These are phyloP conservation scores for Trichosporon ovoides DNA, from an alignment of 1,284 basidiomycete genomes.

Conservation along the genomic window DNA sequence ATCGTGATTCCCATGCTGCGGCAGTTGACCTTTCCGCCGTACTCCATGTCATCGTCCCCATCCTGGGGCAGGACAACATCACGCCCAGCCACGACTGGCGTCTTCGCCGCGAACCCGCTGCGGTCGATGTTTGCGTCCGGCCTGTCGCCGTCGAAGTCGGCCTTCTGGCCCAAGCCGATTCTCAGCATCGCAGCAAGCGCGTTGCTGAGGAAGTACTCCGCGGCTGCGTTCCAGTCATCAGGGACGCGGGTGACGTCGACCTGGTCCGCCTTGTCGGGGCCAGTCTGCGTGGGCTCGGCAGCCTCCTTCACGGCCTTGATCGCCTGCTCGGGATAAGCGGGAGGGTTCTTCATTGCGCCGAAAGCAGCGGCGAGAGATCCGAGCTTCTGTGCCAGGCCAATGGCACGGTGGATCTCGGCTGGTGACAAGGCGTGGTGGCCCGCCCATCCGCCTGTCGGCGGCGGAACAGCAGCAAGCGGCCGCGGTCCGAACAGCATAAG, in stretches of 20 bases:
- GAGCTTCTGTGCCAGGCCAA: slow-evolving; percentile 38
- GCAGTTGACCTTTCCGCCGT: slow-evolving; percentile 38
- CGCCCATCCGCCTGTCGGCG: slow-evolving; percentile 10
- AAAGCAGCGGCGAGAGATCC: slow-evolving; percentile 23
- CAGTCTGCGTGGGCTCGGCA: too few relatives aligned
- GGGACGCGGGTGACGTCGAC: slow-evolving; percentile 3
- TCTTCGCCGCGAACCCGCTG: neutral
- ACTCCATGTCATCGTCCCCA: slow-evolving; percentile 25
- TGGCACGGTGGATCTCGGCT: slow-evolving; percentile 39
- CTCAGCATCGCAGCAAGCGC: slow-evolving; percentile 40
- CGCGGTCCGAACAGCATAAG: slow-evolving; percentile 31
- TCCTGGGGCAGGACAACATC: slow-evolving; percentile 34
- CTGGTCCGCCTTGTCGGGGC: neutral
- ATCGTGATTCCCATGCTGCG: slow-evolving; percentile 47
- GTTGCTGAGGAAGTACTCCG: slow-evolving; percentile 34
- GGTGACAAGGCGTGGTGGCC: slow-evolving; percentile 19
- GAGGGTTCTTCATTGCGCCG: slow-evolving; percentile 9
- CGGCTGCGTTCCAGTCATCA: slow-evolving; percentile 31
- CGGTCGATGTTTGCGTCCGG: neutral
- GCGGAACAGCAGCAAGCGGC: slow-evolving; percentile 21
- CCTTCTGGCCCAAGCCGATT: slow-evolving; percentile 26
- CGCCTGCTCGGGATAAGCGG: slow-evolving; percentile 11
- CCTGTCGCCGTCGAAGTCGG: neutral
- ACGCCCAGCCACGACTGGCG: slow-evolving; percentile 35
- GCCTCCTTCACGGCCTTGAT: neutral